A percentile compares a stretch with the other conserved stretches of the same genome.
Conservation (phyloP, 192 early-diverging fungal genomes). For the Backusella psychrophila region DNA sequence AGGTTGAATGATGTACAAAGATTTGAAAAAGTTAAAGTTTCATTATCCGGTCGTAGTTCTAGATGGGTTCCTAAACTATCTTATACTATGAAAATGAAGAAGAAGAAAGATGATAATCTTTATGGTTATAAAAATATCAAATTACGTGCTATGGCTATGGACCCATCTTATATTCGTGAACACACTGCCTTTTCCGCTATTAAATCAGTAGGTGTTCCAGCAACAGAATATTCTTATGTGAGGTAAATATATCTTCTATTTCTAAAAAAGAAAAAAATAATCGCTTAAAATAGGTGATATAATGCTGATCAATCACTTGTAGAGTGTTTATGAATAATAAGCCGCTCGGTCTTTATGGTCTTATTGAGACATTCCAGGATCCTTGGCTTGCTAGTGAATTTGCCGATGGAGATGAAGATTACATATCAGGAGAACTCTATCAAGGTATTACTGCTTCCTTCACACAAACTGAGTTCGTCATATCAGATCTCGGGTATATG, state of each 20-base stretch:
- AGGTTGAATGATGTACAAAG: neutral
- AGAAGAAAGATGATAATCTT: neutral
- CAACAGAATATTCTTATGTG: neutral
- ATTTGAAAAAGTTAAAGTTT: neutral
- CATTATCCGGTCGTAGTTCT: slow-evolving; percentile 13
- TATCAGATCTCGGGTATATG: neutral
- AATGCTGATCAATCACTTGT: neutral
- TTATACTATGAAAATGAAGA: slow-evolving; percentile 2
- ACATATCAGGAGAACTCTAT: slow-evolving; percentile 5
- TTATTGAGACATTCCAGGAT: slow-evolving; percentile 11
- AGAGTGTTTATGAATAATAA: slow-evolving; percentile 11
- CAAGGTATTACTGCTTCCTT: neutral
- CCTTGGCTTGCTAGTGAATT: slow-evolving; percentile 10
- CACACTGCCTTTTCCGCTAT: neutral
- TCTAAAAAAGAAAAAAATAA: neutral
- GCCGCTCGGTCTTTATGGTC: slow-evolving; percentile 2
- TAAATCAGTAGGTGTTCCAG: neutral
- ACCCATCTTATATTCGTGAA: slow-evolving; percentile 10
- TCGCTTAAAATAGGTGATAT: neutral
- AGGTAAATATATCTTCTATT: neutral
- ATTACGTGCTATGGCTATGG: slow-evolving; percentile 11
- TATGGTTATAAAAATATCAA: slow-evolving; percentile 5
- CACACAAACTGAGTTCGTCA: no score
- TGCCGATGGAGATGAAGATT: neutral
- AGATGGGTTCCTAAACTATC: slow-evolving; percentile 17